These are phyloP conservation scores for Solanum megistacrolobum DNA, from an alignment of 257 asterid genomes.

Conservation along the genomic window DNA sequence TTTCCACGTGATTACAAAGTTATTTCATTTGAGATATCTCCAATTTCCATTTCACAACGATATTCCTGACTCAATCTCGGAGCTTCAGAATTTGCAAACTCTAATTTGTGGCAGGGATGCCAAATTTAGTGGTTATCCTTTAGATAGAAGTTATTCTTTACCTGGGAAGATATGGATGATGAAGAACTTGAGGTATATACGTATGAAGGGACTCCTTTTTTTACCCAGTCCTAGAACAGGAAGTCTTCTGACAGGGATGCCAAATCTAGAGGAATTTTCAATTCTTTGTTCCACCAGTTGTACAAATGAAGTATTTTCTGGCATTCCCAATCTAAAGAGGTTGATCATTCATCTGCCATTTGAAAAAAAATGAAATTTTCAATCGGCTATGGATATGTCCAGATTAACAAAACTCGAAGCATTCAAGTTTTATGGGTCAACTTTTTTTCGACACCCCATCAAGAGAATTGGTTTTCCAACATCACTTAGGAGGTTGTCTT, in stretches of 20 bases:
- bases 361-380: accelerated
- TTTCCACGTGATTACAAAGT: not conserved
- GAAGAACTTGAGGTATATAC: not conserved
- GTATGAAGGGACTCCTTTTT: too few species aligned
- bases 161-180: not conserved
- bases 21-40: not conserved
- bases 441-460: not conserved
- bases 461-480: not conserved
- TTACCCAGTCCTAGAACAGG: not conserved
- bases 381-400: not conserved
- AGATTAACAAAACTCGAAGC: not conserved
- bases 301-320: not conserved
- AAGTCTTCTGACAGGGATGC: not conserved
- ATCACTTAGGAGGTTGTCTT: not conserved
- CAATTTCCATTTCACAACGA: not conserved
- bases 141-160: not conserved
- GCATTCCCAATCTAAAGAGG: not conserved
- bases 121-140: too few species aligned
- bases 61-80: not conserved
- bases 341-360: not conserved
- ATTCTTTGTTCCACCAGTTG: not conserved
- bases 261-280: not conserved
- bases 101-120: not conserved
- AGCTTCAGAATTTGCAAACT: not conserved
- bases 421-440: not conserved